These are phyloP conservation scores for Saccharomycopsis selenospora DNA, from an alignment of 805 yeast genomes.

Conservation along the genomic window DNA sequence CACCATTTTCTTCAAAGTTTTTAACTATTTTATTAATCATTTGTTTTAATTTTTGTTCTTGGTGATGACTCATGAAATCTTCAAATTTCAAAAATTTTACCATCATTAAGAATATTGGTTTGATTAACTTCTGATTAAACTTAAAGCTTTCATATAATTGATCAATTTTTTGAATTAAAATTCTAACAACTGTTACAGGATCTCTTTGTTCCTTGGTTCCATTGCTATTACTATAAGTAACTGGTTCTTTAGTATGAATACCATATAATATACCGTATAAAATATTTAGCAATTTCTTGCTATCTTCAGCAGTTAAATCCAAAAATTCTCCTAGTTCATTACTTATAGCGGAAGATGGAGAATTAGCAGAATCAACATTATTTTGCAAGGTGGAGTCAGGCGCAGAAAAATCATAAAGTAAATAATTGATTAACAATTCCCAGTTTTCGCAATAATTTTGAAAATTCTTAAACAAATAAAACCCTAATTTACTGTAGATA, in stretches of 20 bases:
- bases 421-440: constrained; percentile 17
- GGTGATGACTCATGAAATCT: constrained; percentile 2
- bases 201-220: constrained; percentile 2
- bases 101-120: constrained; percentile 8
- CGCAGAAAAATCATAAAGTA: constrained; percentile 3
- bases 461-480: constrained; percentile 16
- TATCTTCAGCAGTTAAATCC: constrained; percentile 25
- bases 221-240: constrained; percentile 15
- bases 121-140: not conserved
- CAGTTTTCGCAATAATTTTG: constrained; percentile 10
- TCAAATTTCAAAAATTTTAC: constrained; percentile 3
- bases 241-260: constrained; percentile 21
- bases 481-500: constrained; percentile 11
- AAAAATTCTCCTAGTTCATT: constrained; percentile 28
- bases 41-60: constrained; percentile 22
- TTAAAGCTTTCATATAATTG: constrained; percentile 14
- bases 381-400: not conserved
- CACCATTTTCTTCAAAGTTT: not conserved
- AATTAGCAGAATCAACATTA: constrained; percentile 12
- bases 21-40: constrained; percentile 10
- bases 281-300: constrained; percentile 30
- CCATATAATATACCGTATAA: constrained; percentile 32
- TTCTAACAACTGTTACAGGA: constrained; percentile 12
- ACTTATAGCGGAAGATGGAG: constrained; percentile 19
- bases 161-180: constrained; percentile 11